These are phyloP conservation scores for Cadophora sp. DNA, from an alignment of 2,329 filamentous ascomycete species.

Conservation along the genomic window DNA sequence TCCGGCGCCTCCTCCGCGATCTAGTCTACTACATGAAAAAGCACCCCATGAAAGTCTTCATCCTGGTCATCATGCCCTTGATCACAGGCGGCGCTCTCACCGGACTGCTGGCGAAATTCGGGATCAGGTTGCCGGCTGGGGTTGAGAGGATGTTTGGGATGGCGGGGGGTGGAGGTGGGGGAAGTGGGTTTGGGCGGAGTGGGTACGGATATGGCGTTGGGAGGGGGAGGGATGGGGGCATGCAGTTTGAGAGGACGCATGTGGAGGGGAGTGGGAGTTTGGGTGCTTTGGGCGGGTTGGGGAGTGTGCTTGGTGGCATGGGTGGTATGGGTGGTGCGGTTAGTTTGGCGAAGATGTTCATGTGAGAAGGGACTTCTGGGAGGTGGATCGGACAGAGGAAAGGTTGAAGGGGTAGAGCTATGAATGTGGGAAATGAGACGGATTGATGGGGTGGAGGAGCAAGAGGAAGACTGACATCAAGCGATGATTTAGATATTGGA, in stretches of 20 bases:
- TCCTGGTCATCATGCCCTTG: conserved; percentile 86
- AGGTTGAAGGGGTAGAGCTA: neutral
- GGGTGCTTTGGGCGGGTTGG: conserved; percentile 32
- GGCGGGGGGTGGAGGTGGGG: conserved; percentile 68
- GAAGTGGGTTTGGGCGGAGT: conserved; percentile 51
- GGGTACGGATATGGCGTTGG: conserved; percentile 51
- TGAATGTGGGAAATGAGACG: neutral
- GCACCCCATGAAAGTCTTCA: conserved; percentile 87
- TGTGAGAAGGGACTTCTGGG: conserved; percentile 29
- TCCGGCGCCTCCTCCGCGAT: conserved; percentile 81
- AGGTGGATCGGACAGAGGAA: neutral
- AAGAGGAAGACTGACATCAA: neutral
- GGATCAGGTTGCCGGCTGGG: conserved; percentile 84
- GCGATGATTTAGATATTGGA: neutral
- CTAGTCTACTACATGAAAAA: conserved; percentile 81
- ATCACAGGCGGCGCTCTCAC: conserved; percentile 83
- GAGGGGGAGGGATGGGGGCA: conserved; percentile 23
- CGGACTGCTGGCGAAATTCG: conserved; percentile 72
- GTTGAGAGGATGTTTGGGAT: conserved; percentile 92
- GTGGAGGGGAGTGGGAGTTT: conserved; percentile 25
- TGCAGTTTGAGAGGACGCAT: conserved; percentile 35
- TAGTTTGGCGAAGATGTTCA: conserved; percentile 45
- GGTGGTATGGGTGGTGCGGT: conserved; percentile 40
- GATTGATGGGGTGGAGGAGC: neutral
- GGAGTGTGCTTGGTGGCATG: conserved; percentile 35